Percentiles rank a stretch among this genome's conserved stretches.
Conservation (phyloP, 306 rosid genomes). For the Abrus pulchellus region DNA sequence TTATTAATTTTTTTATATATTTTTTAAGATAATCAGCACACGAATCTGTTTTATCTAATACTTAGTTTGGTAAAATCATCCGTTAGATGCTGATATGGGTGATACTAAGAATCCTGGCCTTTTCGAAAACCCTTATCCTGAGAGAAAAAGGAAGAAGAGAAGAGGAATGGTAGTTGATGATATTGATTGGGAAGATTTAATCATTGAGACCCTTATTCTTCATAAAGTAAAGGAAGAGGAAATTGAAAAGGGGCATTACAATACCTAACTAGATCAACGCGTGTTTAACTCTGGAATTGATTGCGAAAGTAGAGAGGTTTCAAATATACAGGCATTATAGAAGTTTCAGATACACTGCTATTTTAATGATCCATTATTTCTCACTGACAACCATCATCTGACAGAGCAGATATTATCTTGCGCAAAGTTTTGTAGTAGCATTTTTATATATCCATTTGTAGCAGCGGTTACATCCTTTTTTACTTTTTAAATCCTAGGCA, state of each 20-base stretch:
- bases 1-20: too few relatives aligned
- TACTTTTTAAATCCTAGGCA: neutral
- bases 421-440: conserved; percentile 34
- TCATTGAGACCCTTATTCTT: conserved; percentile 81
- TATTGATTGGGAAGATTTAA: conserved; percentile 86
- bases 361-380: neutral
- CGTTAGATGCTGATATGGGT: conserved; percentile 41
- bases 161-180: conserved; percentile 47
- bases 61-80: conserved; percentile 14
- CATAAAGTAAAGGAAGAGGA: conserved; percentile 80
- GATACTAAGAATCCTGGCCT: neutral
- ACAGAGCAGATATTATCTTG: conserved; percentile 1
- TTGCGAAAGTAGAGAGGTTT: conserved; percentile 3
- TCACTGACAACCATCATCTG: neutral
- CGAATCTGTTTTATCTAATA: too few relatives aligned
- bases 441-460: neutral
- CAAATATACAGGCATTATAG: conserved; percentile 16
- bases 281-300: conserved; percentile 62
- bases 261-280: conserved; percentile 69
- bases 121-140: neutral
- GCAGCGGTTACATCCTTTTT: neutral
- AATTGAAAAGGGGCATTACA: conserved; percentile 88
- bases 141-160: conserved; percentile 66
- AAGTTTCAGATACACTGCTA: conserved; percentile 14
- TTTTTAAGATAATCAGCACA: too few relatives aligned